Base-by-base conservation (phyloP, 148 eudicot species). In the Pharnaceum exiguum region DNA sequence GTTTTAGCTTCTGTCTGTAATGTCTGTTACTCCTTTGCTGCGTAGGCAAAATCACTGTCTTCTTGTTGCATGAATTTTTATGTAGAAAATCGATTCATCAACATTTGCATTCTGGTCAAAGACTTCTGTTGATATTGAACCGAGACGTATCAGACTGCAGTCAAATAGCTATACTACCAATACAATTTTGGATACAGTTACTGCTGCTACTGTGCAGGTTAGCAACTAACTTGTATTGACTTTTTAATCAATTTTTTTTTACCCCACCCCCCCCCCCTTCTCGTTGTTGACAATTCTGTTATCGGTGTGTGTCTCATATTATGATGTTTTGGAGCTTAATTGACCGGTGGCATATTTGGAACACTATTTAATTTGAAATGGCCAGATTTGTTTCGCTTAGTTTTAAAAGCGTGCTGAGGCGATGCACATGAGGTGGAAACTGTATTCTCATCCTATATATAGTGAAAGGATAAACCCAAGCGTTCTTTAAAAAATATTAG, bases 191-290 rank as follows among this genome's bases (percentile, higher is more conserved):
- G 97, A 90, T 35, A 90, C 82, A 28, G 93, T 84, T 37, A 90
- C 97, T 25, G 95, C 97, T 50, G 95, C 89, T 27, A 87, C 81
- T 51, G 76, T 84, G 21, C 97, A 90, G 97, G 97, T 89, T 57
- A 51, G 58, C 19, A 53, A 7, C 27, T 37, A 17, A 32, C 9
- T 27, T 21, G 12, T 15, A 8, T 60, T 19, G 21, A 35, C 33
- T 31, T 6, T 37, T 39, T 22, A 5, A 13, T 33, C 39, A 1
- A 7, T 58, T 15, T 33, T 18, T 52, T 33, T n/a, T n/a, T n/a
- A n/a, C n/a, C n/a, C n/a, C n/a, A n/a, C n/a, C n/a, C n/a, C n/a
- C n/a, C n/a, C n/a, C n/a, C n/a, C n/a, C n/a, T n/a, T n/a, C n/a
- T n/a, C n/a, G n/a, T n/a, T n/a, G n/a, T n/a, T n/a, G n/a, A n/a